These are phyloP conservation scores for Odonthalia washingtoniensis DNA, from an alignment of 31 red algal species.

Conservation along the genomic window DNA sequence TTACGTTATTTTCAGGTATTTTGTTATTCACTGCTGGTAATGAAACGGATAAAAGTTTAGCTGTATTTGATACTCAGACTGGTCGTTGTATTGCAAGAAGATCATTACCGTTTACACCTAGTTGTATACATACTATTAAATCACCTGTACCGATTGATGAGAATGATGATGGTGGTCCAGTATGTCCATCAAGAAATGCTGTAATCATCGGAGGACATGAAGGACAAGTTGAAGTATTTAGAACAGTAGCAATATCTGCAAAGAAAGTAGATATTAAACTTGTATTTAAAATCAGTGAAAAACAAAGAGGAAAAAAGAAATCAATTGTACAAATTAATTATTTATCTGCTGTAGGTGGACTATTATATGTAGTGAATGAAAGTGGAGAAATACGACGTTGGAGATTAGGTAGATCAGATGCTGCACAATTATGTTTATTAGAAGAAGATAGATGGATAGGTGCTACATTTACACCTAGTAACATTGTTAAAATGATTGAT, in stretches of 20 bases:
- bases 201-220: conserved; percentile 70
- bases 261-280: conserved; percentile 62
- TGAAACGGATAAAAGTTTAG: conserved; percentile 53
- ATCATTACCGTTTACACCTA: conserved; percentile 59
- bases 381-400: conserved; percentile 62
- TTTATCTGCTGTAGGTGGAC: conserved; percentile 29
- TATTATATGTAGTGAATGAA: conserved; percentile 33
- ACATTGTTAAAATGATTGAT: conserved; percentile 42
- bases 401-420: conserved; percentile 50
- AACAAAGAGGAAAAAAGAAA: conserved; percentile 41
- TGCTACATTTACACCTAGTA: conserved; percentile 52
- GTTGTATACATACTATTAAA: conserved; percentile 29
- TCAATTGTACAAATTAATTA: conserved; percentile 42
- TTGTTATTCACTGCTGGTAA: conserved; percentile 66
- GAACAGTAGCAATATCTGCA: conserved; percentile 57
- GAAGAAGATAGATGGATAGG: conserved; percentile 19
- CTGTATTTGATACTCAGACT: conserved; percentile 45
- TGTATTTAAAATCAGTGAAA: conserved; percentile 60
- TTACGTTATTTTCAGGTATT: conserved; percentile 50
- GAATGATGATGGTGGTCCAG: conserved; percentile 3
- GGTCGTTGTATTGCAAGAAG: conserved; percentile 69
- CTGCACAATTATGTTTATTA: conserved; percentile 48
- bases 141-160: not conserved
- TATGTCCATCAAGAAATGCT: conserved; percentile 68
- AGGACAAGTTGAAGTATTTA: conserved; percentile 63